Base-by-base conservation (phyloP, 192 early-diverging fungal genomes). In the Gigaspora rosea region DNA sequence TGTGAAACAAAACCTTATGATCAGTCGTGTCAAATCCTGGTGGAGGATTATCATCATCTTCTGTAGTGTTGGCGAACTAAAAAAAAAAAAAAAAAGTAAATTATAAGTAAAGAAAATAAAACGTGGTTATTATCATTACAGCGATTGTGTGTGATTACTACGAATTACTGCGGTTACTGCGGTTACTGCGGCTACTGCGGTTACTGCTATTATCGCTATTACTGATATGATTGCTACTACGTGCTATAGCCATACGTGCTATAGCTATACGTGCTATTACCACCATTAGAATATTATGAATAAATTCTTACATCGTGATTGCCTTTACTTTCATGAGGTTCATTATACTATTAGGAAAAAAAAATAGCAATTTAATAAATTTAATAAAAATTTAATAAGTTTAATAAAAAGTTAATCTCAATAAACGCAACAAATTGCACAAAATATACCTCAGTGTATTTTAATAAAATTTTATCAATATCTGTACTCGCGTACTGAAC, bases 401-500 rank as follows among this genome's bases (percentile, higher is more conserved):
- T 41, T 6, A 3, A 41, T 80, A 80, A 79, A 66, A 8, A 73
- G 16, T 10, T 75, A 75, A 46, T 80, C 48, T 15, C 8, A 13
- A 61, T 61, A 73, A 41, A 22, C 41, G 41, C 41, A 41, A 2
- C 41, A 41, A 41, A 7, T 41, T 41, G 41, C 41, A 41, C 7
- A 16, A 49, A 85, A 67, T 86, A 82, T 56, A 84, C 87, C 83
- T 93, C 93, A 27, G 95, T 95, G 81, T 97, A 98, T 56, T 91
- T 90, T 82, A 95, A 85, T 68, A 98, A 81, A 56, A 97, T 93
- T 64, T 90, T 89, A 82, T 98, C 97, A 85, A 98, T 98, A 76
- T 98, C 95, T 41, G 93, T 92, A 36, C 91, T 93, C 1, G 95
- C 91, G 82, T 95, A 98, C 81, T 97, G 95, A 50, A 96, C 92